Base-by-base conservation (phyloP, 192 early-diverging fungal genomes). In the Rhizophagus clarus region DNA sequence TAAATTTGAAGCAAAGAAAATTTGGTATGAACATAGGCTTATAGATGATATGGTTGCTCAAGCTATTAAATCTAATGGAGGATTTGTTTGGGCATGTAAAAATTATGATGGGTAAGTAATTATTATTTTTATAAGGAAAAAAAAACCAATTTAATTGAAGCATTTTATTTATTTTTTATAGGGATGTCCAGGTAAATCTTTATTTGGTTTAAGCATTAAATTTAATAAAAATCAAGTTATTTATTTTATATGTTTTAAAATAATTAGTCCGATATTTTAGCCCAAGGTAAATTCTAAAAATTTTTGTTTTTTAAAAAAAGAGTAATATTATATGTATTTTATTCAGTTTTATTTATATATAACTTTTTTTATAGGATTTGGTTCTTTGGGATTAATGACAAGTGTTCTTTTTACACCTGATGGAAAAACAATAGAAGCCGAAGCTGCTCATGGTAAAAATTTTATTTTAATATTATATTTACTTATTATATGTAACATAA, bases 1-100 rank as follows among this genome's bases (percentile, higher is more conserved):
- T 61, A 84, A 94, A 81, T 98, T 96, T 81, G 93, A 97, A 81
- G 88, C 83, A 32, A 83, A 83, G n/a, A 85, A 85, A 75, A 96
- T 97, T 82, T 98, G 94, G 96, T 99, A 99, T 87, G 97, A 99
- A 88, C 97, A 98, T 88, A 93, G 97, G 42, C 90, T 99, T 76
- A 97, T 99, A 79, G 97, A 99, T 86, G 97, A 99, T 84, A 97
- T 98, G 97, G 95, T 97, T 80, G 96, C 97, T 60, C 97, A 99
- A 88, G 93, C 92, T 37, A 87, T 97, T 81, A 98, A 98, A 88
- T 96, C 95, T 69, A 88, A 91, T 72, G 96, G 96, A 75, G 96
- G 95, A 63, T 97, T 97, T 77, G 91, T 98, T 61, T 95, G 95
- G 90, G 95, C 96, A 4, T 92, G 91, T 87, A 97, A 96, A 88